These are phyloP conservation scores for Ceratocystis alfenasii DNA, from an alignment of 2,329 filamentous ascomycete genomes.

Conservation along the genomic window DNA sequence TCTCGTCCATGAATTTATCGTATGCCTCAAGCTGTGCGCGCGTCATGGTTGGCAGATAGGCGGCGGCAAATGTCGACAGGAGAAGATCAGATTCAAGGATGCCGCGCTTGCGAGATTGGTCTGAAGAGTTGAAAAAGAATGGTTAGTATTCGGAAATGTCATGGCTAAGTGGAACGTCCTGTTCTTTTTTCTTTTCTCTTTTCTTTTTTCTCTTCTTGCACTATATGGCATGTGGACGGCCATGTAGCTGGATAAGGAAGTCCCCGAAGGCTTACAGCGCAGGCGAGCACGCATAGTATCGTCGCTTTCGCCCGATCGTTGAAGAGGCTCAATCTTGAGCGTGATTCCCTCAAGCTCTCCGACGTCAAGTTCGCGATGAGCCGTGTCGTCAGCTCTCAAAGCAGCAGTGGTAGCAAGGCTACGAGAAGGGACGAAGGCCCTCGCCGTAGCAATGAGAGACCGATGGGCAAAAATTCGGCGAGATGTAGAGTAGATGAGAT, in stretches of 20 bases:
- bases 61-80: constrained; percentile 85
- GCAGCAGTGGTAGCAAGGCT: constrained; percentile 25
- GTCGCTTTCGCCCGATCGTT: constrained; percentile 68
- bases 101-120: constrained; percentile 93
- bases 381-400: constrained; percentile 24
- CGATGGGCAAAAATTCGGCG: constrained; percentile 23
- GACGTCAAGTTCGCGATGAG: constrained; percentile 54
- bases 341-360: constrained; percentile 77
- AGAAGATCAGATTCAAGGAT: constrained; percentile 93
- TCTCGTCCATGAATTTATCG: constrained; percentile 91
- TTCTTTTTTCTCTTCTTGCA: no score
- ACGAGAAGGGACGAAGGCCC: constrained; percentile 20
- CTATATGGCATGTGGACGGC: background rate
- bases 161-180: no score
- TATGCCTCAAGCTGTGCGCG: constrained; percentile 65
- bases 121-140: constrained; percentile 35
- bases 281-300: constrained; percentile 82
- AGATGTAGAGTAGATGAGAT: constrained; percentile 16
- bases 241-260: background rate
- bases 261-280: constrained; percentile 41
- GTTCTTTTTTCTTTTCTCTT: no score
- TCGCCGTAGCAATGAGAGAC: constrained; percentile 22
- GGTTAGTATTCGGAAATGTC: constrained; percentile 6
- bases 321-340: constrained; percentile 84
- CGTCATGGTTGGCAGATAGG: constrained; percentile 63